A percentile compares a stretch with the other conserved stretches of the same genome.
phyloP scores from a whole-genome alignment of 1,284 basidiomycete genomes.

The Sporisorium scitamineum region DNA sequence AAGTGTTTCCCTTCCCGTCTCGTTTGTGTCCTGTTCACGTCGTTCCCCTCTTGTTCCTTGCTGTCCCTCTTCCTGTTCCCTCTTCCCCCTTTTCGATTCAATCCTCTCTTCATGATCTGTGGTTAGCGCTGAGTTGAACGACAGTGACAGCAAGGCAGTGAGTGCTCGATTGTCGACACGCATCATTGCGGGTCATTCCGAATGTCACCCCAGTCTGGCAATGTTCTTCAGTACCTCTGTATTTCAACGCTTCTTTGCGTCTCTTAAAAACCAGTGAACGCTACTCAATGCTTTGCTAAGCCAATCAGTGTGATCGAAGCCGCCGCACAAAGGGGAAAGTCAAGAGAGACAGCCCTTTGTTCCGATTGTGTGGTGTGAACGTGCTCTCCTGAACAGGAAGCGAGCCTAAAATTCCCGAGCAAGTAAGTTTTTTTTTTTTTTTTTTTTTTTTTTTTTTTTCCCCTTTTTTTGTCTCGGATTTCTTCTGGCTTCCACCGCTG shows the following conservation, averaged over 20 bases:
- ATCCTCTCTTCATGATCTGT: background rate
- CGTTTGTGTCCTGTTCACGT: background rate
- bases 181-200: constrained; percentile 1
- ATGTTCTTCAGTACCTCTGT: background rate
- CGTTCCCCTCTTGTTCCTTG: background rate
- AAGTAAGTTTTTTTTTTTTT: background rate
- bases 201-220: background rate
- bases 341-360: background rate
- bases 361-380: background rate
- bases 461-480: background rate
- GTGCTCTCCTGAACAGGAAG: background rate
- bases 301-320: background rate
- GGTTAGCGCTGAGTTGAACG: background rate
- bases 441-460: constrained; percentile 1
- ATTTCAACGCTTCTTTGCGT: no score
- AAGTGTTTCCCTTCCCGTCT: background rate
- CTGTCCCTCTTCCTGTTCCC: background rate
- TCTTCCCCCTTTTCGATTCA: background rate
- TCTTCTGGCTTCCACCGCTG: constrained; percentile 26
- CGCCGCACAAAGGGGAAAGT: background rate
- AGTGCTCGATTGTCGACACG: background rate
- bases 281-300: no score
- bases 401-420: background rate
- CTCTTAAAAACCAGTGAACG: no score
- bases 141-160: background rate